Conservation (phyloP, 2,329 filamentous ascomycete genomes). For the Rhinocladiella mackenziei region DNA sequence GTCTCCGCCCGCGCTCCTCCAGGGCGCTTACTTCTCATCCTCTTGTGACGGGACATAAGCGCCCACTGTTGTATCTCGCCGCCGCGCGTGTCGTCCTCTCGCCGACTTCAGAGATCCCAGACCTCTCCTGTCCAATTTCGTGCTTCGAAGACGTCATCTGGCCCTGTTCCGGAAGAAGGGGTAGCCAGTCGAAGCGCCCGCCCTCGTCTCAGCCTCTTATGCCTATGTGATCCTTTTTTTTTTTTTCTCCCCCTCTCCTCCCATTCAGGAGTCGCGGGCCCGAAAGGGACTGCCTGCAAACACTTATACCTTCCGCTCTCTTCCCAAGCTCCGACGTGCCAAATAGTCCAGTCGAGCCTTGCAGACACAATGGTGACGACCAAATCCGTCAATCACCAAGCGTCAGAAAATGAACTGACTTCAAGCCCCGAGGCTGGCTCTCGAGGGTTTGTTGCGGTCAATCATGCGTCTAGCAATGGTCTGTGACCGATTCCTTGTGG, state of each 20-base stretch:
- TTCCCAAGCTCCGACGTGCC: background rate
- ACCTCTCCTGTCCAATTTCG: slow-evolving; percentile 1
- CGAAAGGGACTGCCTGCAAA: slow-evolving; percentile 3
- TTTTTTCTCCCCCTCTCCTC: no score
- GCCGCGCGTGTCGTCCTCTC: slow-evolving; percentile 9
- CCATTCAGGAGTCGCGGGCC: slow-evolving; percentile 11
- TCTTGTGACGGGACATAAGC: slow-evolving; percentile 15
- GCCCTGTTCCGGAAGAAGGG: slow-evolving; percentile 8
- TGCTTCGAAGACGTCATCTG: slow-evolving; percentile 10
- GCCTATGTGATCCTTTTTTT: slow-evolving; percentile 7
- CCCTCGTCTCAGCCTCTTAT: slow-evolving; percentile 9
- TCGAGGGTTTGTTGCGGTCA: slow-evolving; percentile 22
- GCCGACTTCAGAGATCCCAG: background rate
- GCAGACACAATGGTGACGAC: slow-evolving; percentile 5
- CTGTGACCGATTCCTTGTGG: background rate
- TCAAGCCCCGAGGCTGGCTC: slow-evolving; percentile 14
- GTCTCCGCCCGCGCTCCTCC: slow-evolving; percentile 5
- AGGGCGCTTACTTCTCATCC: slow-evolving; percentile 11
- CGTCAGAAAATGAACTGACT: slow-evolving; percentile 8
- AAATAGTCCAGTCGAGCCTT: background rate
- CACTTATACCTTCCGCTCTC: slow-evolving; percentile 10
- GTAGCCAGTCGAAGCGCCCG: slow-evolving; percentile 17
- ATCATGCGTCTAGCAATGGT: slow-evolving; percentile 16
- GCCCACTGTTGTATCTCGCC: slow-evolving; percentile 1
- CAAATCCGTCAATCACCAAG: slow-evolving; percentile 3